Conservation (phyloP, 352 stramenopile genomes). For the Globisporangium polare region DNA sequence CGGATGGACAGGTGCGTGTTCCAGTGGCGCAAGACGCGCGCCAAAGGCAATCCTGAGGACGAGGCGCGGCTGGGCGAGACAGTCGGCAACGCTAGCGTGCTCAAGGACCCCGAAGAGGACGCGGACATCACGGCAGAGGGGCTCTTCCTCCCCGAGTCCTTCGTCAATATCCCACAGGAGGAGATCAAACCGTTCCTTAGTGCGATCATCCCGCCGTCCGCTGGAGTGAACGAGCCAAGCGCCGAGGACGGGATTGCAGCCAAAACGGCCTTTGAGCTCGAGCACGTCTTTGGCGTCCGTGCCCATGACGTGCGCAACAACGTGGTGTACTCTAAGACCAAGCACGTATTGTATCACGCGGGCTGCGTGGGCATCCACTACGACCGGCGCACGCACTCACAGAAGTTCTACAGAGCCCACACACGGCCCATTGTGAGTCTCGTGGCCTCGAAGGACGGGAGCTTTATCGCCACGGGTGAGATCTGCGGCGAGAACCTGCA, state of each 20-base stretch:
- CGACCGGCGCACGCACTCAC: conserved; percentile 60
- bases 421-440: conserved; percentile 55
- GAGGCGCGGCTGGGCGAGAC: background rate
- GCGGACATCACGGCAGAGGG: conserved; percentile 47
- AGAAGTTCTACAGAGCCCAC: conserved; percentile 67
- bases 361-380: conserved; percentile 66
- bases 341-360: conserved; percentile 59
- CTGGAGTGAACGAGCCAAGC: conserved; percentile 28
- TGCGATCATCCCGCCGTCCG: conserved; percentile 48
- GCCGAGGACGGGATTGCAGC: conserved; percentile 32
- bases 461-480: conserved; percentile 67
- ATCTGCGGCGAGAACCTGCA: conserved; percentile 55
- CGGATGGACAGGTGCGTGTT: conserved; percentile 54
- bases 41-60: conserved; percentile 1
- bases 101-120: conserved; percentile 56
- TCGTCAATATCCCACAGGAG: conserved; percentile 42
- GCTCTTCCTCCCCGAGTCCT: conserved; percentile 51
- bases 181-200: conserved; percentile 71
- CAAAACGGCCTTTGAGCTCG: conserved; percentile 43
- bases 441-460: conserved; percentile 37
- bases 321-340: conserved; percentile 54
- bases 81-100: conserved; percentile 19
- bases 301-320: conserved; percentile 59
- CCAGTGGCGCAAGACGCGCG: conserved; percentile 58
- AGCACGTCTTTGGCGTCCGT: conserved; percentile 66